These are phyloP conservation scores for Tylopilus subfusipes DNA, from an alignment of 768 basidiomycete genomes.

Conservation along the genomic window DNA sequence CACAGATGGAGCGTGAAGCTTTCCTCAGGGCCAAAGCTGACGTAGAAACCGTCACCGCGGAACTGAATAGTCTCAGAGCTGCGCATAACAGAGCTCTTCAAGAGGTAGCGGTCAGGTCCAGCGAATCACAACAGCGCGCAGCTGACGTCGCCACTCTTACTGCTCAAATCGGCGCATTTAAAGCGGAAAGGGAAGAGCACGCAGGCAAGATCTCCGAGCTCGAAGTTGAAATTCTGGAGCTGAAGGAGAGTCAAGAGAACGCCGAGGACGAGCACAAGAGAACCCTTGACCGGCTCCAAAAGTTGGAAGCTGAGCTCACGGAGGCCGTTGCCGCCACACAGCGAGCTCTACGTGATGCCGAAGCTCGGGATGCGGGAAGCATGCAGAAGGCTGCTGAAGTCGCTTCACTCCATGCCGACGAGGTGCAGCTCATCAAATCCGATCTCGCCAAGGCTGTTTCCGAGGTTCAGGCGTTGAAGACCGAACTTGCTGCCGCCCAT, in stretches of 20 bases:
- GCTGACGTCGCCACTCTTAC: conserved; percentile 43
- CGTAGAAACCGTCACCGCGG: conserved; percentile 51
- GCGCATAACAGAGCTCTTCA: conserved; percentile 49
- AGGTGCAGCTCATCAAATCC: conserved; percentile 42
- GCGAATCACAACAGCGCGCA: conserved; percentile 45
- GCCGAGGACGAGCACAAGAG: conserved; percentile 56
- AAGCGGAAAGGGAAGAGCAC: conserved; percentile 66
- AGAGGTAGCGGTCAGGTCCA: conserved; percentile 44
- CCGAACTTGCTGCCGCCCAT: conserved; percentile 43
- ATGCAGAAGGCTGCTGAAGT: conserved; percentile 38
- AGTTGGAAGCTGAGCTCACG: conserved; percentile 52
- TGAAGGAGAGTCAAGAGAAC: conserved; percentile 65
- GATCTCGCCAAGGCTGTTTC: conserved; percentile 43
- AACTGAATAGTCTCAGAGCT: conserved; percentile 47
- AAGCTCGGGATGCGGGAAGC: conserved; percentile 47
- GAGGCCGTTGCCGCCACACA: conserved; percentile 47
- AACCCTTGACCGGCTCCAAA: conserved; percentile 43
- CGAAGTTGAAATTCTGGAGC: conserved; percentile 76
- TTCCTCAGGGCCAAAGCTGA: conserved; percentile 62
- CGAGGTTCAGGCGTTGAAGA: conserved; percentile 45
- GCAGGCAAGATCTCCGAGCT: conserved; percentile 72
- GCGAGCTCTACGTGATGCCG: conserved; percentile 44
- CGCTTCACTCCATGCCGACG: conserved; percentile 42
- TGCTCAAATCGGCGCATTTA: conserved; percentile 49
- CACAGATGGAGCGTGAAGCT: conserved; percentile 60